Base-by-base conservation (phyloP, 352 stramenopile genomes). In the Globisporangium orthogonon region DNA sequence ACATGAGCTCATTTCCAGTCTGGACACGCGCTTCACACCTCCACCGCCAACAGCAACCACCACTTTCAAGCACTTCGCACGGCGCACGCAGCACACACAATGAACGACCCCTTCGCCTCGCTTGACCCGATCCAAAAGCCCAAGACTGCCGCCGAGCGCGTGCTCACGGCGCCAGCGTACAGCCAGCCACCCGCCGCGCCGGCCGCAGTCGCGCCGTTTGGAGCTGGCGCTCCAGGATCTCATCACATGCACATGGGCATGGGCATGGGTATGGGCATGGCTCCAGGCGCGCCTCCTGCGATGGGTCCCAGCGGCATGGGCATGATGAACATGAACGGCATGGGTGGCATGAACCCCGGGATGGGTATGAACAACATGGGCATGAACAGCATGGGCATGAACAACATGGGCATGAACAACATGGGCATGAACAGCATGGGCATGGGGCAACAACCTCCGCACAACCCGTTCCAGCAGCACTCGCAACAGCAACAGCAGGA, bases 31-130 rank as follows among this genome's bases (percentile, higher is more conserved):
- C n/a, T 10, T 15, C 39, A 11, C 52, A 29, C 17, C 37, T 15
- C 7, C 23, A 56, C 7, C 39, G 50, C 23, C 50, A 55, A 15
- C 37, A 48, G n/a, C 43, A 40, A 13, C 52, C 41, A 30, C 28
- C 31, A 6, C 4, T 9, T 37, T 9, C 13, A 7, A 46, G 3
- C 17, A 29, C 5, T 47, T 10, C 41, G 7, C 41, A 11, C 28
- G 10, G 5, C 15, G 23, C 46, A 30, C 45, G n/a, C 29, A 9
- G 1, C 11, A 23, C 47, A 23, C 30, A 44, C 31, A 7, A 89
- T 86, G 78, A 89, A 70, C 68, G 81, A 91, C 62, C 78, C 76
- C 30, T 89, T 91, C 37, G 78, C 81, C 39, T 82, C 79, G 56
- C 74, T 91, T 50, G 80, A 91, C 53, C 81, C 81, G 58, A 87